Percentiles rank a stretch among this genome's conserved stretches.
Evolutionary conservation across 2,329 filamentous ascomycete species (phyloP).

Genomic region (Xylariaceae sp.): DNA sequence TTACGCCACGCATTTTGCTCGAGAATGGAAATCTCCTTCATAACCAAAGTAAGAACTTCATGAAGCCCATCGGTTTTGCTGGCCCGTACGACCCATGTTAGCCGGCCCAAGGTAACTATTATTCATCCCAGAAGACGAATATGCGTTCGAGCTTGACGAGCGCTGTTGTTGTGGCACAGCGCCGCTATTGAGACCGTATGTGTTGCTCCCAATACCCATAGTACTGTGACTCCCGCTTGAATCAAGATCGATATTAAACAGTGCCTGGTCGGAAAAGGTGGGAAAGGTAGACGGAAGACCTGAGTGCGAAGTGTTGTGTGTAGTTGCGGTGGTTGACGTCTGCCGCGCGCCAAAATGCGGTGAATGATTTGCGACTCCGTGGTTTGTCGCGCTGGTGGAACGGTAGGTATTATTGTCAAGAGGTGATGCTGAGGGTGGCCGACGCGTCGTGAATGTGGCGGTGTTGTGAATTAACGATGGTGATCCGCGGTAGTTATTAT

Average conservation of each 20-base stretch:
- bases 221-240: conserved; percentile 34
- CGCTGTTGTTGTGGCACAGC: conserved; percentile 38
- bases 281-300: conserved; percentile 38
- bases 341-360: conserved; percentile 41
- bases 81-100: conserved; percentile 36
- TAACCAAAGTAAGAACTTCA: conserved; percentile 23
- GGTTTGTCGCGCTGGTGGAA: conserved; percentile 30
- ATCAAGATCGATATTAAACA: conserved; percentile 42
- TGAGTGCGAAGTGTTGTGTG: conserved; percentile 40
- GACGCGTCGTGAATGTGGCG: conserved; percentile 38
- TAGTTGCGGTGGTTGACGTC: conserved; percentile 35
- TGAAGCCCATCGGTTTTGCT: conserved; percentile 40
- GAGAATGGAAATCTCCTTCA: conserved; percentile 16
- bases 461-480: conserved; percentile 41
- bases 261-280: conserved; percentile 39
- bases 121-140: conserved; percentile 39
- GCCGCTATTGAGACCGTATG: conserved; percentile 38
- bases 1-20: conserved; percentile 27
- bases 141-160: conserved; percentile 37
- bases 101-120: conserved; percentile 36
- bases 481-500: conserved; percentile 42
- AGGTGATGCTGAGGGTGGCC: conserved; percentile 42
- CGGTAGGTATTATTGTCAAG: conserved; percentile 41
- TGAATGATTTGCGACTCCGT: conserved; percentile 41
- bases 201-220: conserved; percentile 35